phyloP scores from a whole-genome alignment of 2,329 filamentous ascomycete species.

The Xenoacremonium recifei region DNA sequence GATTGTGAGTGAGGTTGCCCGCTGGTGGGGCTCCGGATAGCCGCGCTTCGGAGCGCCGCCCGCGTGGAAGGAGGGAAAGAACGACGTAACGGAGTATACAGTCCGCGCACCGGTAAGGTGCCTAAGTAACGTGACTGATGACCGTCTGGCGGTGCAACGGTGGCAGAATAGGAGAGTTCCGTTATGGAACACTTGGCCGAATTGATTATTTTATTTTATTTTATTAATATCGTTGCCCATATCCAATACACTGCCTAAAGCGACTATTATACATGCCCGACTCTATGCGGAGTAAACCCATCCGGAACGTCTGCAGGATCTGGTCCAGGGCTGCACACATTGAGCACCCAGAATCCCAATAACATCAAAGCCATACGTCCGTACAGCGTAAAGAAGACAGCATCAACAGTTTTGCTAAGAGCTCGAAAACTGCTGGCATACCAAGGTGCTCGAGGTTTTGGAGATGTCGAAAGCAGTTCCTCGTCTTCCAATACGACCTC shows the following conservation, averaged over 20 bases:
- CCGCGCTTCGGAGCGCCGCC: slow-evolving; percentile 12
- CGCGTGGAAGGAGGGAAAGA: background rate
- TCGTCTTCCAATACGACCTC: background rate
- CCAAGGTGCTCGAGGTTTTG: no score
- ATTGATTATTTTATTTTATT: no score
- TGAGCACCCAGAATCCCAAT: background rate
- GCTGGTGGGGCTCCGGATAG: slow-evolving; percentile 24
- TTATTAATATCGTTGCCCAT: no score
- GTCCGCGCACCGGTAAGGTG: background rate
- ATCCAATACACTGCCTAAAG: no score
- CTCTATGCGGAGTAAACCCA: background rate
- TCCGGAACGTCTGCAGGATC: background rate
- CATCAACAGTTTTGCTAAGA: background rate
- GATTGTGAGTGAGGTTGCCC: background rate
- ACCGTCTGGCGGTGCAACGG: no score
- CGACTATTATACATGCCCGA: no score
- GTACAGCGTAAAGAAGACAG: background rate
- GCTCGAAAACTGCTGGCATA: no score
- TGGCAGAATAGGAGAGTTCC: no score
- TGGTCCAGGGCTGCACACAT: background rate
- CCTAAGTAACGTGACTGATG: no score
- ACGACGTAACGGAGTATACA: slow-evolving; percentile 22
- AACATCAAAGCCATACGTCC: background rate
- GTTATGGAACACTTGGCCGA: no score
- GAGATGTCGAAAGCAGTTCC: no score